Evolutionary conservation across 352 stramenopile genomes (phyloP).

Genomic region (Stephanocyclus meneghinianus): DNA sequence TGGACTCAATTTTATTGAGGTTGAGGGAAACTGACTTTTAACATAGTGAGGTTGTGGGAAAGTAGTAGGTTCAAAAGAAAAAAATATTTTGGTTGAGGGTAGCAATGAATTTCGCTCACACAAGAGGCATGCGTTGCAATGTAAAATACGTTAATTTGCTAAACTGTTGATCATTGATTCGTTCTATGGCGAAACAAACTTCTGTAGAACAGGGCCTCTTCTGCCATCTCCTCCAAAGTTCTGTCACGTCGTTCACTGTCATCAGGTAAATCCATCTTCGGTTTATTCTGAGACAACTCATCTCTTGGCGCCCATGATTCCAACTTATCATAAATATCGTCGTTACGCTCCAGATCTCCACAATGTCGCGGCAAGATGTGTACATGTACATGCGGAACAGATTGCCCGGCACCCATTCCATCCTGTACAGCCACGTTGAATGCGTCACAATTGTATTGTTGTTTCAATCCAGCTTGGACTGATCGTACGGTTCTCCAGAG

Average conservation of each 20-base stretch:
- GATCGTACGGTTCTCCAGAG: slow-evolving; percentile 87
- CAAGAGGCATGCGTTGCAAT: too few species aligned
- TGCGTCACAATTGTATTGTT: slow-evolving; percentile 80
- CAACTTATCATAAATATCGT: slow-evolving; percentile 91
- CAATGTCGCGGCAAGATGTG: slow-evolving; percentile 87
- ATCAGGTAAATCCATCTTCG: slow-evolving; percentile 78
- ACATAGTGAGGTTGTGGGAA: too few species aligned
- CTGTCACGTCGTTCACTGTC: slow-evolving; percentile 84
- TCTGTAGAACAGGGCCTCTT: slow-evolving; percentile 80
- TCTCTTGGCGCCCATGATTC: slow-evolving; percentile 76
- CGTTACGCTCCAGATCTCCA: slow-evolving; percentile 88
- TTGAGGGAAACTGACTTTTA: too few species aligned
- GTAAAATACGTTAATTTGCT: background rate
- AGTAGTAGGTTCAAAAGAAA: too few species aligned
- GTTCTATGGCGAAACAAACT: background rate
- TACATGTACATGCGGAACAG: slow-evolving; percentile 91
- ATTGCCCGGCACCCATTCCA: slow-evolving; percentile 87
- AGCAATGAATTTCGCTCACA: background rate
- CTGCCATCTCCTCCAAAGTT: slow-evolving; percentile 85
- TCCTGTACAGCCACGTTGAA: slow-evolving; percentile 94
- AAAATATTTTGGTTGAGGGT: too few species aligned
- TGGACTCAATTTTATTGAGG: too few species aligned
- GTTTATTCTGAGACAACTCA: slow-evolving; percentile 65
- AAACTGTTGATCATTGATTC: background rate
- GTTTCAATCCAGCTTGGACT: slow-evolving; percentile 84